phyloP scores from a whole-genome alignment of 345 rosid species.

The Salix arbutifolia region DNA sequence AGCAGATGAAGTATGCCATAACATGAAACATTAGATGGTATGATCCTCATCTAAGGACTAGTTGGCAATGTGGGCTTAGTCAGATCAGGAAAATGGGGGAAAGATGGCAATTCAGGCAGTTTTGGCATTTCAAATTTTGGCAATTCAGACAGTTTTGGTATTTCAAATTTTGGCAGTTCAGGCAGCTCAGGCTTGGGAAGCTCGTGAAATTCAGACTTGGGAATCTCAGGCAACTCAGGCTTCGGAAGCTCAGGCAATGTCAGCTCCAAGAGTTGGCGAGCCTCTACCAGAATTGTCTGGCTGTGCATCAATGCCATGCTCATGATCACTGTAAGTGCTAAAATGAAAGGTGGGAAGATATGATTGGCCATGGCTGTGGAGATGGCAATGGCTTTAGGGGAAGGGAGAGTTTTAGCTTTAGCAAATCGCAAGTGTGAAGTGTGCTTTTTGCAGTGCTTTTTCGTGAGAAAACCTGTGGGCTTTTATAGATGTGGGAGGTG shows the following conservation, averaged over 20 bases:
- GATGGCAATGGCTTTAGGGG: background rate
- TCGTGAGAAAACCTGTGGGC: background rate
- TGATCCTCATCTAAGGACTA: constrained; percentile 2
- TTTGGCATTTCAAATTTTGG: background rate
- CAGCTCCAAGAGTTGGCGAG: background rate
- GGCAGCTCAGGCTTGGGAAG: background rate
- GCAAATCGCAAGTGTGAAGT: background rate
- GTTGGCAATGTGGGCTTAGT: constrained; percentile 8
- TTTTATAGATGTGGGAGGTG: constrained; percentile 11
- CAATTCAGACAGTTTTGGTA: background rate
- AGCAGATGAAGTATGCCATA: background rate
- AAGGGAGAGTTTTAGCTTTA: background rate
- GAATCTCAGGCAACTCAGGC: background rate
- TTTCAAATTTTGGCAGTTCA: background rate
- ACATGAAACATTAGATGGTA: background rate
- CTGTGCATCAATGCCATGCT: background rate
- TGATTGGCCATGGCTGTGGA: constrained; percentile 1
- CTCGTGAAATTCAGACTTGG: background rate
- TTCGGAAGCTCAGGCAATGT: background rate
- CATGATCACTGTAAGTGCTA: background rate
- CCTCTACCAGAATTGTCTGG: background rate
- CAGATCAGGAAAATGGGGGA: background rate
- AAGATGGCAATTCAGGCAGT: background rate
- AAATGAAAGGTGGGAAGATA: background rate
- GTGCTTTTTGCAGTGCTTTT: background rate